These are phyloP conservation scores for Aspergillus conjunctus DNA, from an alignment of 495 filamentous ascomycete species.

Conservation along the genomic window DNA sequence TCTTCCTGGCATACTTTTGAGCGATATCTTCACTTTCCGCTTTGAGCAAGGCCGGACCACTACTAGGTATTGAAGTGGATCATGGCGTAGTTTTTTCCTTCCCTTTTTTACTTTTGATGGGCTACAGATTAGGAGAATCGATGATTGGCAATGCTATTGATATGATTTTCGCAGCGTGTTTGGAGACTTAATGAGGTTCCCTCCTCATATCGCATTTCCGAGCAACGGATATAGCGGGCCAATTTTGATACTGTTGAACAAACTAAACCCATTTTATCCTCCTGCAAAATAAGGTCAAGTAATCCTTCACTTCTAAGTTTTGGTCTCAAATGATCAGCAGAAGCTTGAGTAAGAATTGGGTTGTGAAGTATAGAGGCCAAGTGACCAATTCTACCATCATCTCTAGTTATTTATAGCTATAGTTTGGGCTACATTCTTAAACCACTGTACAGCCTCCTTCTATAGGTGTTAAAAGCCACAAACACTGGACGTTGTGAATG, in stretches of 20 bases:
- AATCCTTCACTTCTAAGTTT: neutral
- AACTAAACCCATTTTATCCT: neutral
- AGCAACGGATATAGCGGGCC: neutral
- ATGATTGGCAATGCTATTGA: neutral
- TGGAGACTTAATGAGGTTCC: too few species aligned
- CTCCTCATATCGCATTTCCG: neutral
- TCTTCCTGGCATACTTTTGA: neutral
- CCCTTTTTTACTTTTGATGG: neutral
- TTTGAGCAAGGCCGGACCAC: neutral
- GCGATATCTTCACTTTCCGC: neutral
- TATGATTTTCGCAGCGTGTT: neutral
- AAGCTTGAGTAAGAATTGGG: too few species aligned
- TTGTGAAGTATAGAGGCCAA: too few species aligned
- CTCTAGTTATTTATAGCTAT: too few species aligned
- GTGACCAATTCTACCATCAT: too few species aligned
- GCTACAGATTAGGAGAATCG: too few species aligned
- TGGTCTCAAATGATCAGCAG: neutral
- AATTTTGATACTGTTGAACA: neutral
- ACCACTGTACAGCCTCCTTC: too few species aligned
- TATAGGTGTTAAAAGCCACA: too few species aligned
- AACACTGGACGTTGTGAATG: too few species aligned
- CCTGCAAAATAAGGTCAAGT: neutral
- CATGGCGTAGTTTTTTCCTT: neutral
- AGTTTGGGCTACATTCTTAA: too few species aligned
- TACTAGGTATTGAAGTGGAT: neutral